phyloP scores from a whole-genome alignment of 768 basidiomycete genomes.

The Termitomyces eurrhizus region DNA sequence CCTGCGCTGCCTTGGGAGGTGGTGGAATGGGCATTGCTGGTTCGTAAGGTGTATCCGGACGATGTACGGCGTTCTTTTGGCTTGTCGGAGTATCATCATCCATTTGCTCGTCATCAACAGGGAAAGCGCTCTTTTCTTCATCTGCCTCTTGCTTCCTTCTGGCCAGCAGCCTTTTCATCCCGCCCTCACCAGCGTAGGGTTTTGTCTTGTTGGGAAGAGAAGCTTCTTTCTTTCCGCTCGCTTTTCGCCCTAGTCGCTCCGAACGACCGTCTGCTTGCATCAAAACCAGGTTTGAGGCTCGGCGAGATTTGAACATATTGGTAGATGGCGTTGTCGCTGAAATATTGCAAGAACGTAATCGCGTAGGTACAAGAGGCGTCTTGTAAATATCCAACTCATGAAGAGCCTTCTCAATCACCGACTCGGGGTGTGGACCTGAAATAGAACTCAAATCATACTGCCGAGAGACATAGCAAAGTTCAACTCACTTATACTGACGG shows the following conservation, averaged over 20 bases:
- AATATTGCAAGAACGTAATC: constrained; percentile 37
- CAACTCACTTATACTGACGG: constrained; percentile 28
- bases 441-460: background rate
- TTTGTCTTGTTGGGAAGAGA: constrained; percentile 53
- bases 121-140: constrained; percentile 30
- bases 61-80: constrained; percentile 11
- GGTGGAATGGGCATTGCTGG: constrained; percentile 20
- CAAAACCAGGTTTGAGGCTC: constrained; percentile 39
- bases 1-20: constrained; percentile 27
- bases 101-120: constrained; percentile 25
- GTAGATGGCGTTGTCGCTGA: constrained; percentile 32
- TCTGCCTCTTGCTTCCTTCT: constrained; percentile 56
- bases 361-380: constrained; percentile 71
- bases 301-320: constrained; percentile 60
- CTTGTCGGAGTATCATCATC: constrained; percentile 17
- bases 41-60: constrained; percentile 16
- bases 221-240: constrained; percentile 33
- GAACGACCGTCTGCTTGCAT: constrained; percentile 58
- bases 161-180: constrained; percentile 73
- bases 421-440: constrained; percentile 30
- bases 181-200: constrained; percentile 76
- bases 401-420: constrained; percentile 61
- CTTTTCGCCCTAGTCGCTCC: constrained; percentile 43
- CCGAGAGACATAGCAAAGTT: background rate
- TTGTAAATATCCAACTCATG: constrained; percentile 76